phyloP scores from a whole-genome alignment of 2,329 filamentous ascomycete species.

The Hypoxylon sp. region DNA sequence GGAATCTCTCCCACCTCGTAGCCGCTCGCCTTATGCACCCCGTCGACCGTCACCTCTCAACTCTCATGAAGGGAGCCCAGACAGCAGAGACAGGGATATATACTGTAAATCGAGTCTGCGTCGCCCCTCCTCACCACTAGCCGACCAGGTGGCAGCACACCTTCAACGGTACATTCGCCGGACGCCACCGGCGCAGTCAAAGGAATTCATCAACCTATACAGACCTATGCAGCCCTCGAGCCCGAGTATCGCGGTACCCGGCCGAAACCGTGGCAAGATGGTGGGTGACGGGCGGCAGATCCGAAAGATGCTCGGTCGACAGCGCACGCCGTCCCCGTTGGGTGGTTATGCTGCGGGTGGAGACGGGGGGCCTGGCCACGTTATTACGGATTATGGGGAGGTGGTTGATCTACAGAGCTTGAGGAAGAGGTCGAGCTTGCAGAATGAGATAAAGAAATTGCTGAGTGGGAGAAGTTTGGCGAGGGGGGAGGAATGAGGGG shows the following conservation, averaged over 20 bases:
- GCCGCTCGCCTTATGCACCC: conserved; percentile 23
- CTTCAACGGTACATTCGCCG: conserved; percentile 40
- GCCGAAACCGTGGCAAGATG: conserved; percentile 19
- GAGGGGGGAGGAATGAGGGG: conserved; percentile 7
- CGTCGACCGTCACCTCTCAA: conserved; percentile 24
- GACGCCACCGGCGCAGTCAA: conserved; percentile 49
- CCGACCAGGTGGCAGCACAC: conserved; percentile 40
- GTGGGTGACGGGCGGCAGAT: conserved; percentile 19
- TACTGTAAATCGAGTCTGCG: conserved; percentile 7
- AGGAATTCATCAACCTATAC: conserved; percentile 50
- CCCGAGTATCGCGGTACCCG: conserved; percentile 39
- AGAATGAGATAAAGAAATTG: conserved; percentile 42
- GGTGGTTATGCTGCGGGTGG: not conserved
- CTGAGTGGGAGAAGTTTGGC: conserved; percentile 23
- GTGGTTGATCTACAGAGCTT: conserved; percentile 28
- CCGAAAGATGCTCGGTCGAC: conserved; percentile 24
- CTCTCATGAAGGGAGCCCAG: not conserved
- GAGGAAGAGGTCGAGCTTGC: conserved; percentile 39
- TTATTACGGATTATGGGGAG: conserved; percentile 22
- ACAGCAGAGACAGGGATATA: not conserved
- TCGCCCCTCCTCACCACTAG: conserved; percentile 41
- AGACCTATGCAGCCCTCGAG: conserved; percentile 10
- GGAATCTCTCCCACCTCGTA: conserved; percentile 19
- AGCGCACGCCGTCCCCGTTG: conserved; percentile 26
- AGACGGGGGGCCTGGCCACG: conserved; percentile 8